These are phyloP conservation scores for Alliaria petiolata DNA, from an alignment of 345 rosid genomes.

Conservation along the genomic window DNA sequence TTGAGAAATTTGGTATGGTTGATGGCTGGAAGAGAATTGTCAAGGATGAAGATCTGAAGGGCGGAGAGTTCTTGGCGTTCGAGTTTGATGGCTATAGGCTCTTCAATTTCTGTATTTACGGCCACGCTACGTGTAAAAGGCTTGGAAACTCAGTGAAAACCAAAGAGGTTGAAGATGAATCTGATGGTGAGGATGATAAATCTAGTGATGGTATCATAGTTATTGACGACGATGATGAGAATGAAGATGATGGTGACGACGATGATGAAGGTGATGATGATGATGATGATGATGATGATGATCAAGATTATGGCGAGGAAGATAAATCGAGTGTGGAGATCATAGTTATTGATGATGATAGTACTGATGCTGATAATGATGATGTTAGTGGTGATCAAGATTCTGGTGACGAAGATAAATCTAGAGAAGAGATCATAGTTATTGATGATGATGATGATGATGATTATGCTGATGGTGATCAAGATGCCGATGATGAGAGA, in stretches of 20 bases:
- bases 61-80: slow-evolving; percentile 23
- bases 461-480: not conserved
- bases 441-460: not conserved
- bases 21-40: slow-evolving; percentile 18
- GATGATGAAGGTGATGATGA: not conserved
- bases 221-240: not conserved
- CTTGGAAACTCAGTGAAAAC: slow-evolving; percentile 9
- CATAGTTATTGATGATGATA: not conserved
- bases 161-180: not conserved
- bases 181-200: not conserved
- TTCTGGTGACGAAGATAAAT: not conserved
- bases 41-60: slow-evolving; percentile 2
- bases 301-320: not conserved
- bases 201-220: not conserved
- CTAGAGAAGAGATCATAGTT: slow-evolving; percentile 4
- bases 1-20: slow-evolving; percentile 1
- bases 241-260: not conserved
- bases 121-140: slow-evolving; percentile 20
- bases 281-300: too few species aligned
- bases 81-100: slow-evolving; percentile 17
- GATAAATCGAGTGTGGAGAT: not conserved
- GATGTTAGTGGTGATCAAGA: not conserved
- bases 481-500: not conserved
- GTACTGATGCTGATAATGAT: not conserved
- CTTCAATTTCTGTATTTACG: slow-evolving; percentile 20